phyloP scores from a whole-genome alignment of 2,329 filamentous ascomycete genomes.

The Pestalotiopsis sp. region DNA sequence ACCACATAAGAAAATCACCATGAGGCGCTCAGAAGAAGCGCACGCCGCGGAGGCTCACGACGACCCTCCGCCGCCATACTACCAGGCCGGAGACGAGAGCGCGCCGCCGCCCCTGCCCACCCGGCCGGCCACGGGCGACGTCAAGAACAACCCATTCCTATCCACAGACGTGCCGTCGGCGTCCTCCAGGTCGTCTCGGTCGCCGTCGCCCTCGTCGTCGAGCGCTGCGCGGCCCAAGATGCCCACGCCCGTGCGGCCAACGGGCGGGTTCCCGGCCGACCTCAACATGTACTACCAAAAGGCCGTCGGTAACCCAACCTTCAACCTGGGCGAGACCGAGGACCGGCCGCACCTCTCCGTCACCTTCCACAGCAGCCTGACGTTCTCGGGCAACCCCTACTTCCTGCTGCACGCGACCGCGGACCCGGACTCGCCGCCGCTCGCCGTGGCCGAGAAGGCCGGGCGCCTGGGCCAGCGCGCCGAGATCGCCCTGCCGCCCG shows the following conservation, averaged over 20 bases:
- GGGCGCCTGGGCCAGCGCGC: slow-evolving; percentile 9
- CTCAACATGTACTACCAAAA: slow-evolving; percentile 35
- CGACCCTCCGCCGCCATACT: slow-evolving; percentile 15
- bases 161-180: not conserved
- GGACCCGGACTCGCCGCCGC: slow-evolving; percentile 26
- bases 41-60: slow-evolving; percentile 7
- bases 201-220: not conserved
- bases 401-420: slow-evolving; percentile 39
- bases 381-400: slow-evolving; percentile 27
- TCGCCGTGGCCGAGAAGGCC: slow-evolving; percentile 29
- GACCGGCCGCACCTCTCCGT: slow-evolving; percentile 35
- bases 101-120: not conserved
- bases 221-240: not conserved
- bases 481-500: slow-evolving; percentile 32
- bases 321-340: slow-evolving; percentile 34
- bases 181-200: not conserved
- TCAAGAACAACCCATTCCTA: slow-evolving; percentile 12
- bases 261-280: slow-evolving; percentile 29
- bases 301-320: slow-evolving; percentile 18
- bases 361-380: slow-evolving; percentile 25
- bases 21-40: slow-evolving; percentile 16
- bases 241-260: not conserved
- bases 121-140: not conserved
- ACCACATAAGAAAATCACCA: not conserved
- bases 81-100: not conserved